A percentile compares a stretch with the other conserved stretches of the same genome.
These are phyloP conservation scores for Sporothrix variecibatus DNA, from an alignment of 2,329 filamentous ascomycete species.

Conservation along the genomic window DNA sequence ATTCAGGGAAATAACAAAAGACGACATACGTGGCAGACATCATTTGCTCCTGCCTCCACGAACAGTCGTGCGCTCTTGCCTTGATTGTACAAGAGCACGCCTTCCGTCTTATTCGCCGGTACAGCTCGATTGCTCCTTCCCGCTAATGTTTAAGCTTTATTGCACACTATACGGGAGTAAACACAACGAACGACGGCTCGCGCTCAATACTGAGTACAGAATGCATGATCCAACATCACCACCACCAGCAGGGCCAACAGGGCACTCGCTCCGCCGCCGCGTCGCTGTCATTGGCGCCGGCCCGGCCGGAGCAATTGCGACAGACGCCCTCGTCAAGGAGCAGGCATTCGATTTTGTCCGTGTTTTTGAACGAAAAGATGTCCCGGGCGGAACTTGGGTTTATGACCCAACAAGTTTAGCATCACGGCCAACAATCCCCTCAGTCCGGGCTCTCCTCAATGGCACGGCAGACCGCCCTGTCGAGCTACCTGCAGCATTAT, in stretches of 20 bases:
- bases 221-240: not conserved
- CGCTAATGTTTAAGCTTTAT: not conserved
- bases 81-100: slow-evolving; percentile 13
- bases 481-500: not conserved
- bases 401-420: not conserved
- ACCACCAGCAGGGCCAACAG: not conserved
- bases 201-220: not conserved
- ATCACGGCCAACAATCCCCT: not conserved
- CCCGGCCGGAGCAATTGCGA: slow-evolving; percentile 40
- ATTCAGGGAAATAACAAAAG: not conserved
- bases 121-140: not conserved
- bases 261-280: slow-evolving; percentile 26
- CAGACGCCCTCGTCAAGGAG: slow-evolving; percentile 38
- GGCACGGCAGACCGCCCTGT: not conserved
- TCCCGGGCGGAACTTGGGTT: slow-evolving; percentile 39
- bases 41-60: not conserved
- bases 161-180: too few species aligned
- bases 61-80: not conserved
- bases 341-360: slow-evolving; percentile 45
- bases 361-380: slow-evolving; percentile 42
- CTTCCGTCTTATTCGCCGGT: not conserved
- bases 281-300: slow-evolving; percentile 49
- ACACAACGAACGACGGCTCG: not conserved
- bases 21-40: not conserved
- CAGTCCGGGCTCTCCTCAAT: not conserved